Base-by-base conservation (phyloP, 805 yeast genomes). In the Priceomyces melissophilus region DNA sequence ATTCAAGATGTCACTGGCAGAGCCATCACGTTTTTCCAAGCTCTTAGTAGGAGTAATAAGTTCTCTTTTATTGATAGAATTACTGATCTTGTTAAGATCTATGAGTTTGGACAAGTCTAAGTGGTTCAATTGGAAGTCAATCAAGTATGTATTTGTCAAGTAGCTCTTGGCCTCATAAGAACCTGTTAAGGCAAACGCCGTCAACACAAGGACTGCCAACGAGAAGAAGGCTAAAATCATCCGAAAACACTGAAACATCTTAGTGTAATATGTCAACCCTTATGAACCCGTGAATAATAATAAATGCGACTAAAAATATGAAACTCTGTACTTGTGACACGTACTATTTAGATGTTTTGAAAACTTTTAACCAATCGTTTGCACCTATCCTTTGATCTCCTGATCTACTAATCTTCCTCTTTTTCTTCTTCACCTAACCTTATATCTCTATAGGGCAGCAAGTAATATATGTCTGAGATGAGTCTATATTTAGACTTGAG, bases 181-280 rank as follows among this genome's bases (percentile, higher is more conserved):
- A 3, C 74, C 72, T 6, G 63, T 55, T 12, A 69, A 32, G 2
- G 71, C 69, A 55, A 68, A 67, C 2, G 55, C 48, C 11, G 68
- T 50, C 11, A 69, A 53, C 14, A 68, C 39, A 1, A 60, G 48
- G 6, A 58, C 48, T 7, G 62, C 67, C 7, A 65, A 32, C 14
- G 73, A 57, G 29, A 67, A 51, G 17, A 68, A 39, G 8, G 68
- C 49, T 35, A 67, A 54, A 10, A 64, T 33, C 14, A 60, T 42
- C 36, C 75, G 51, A 44, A 68, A 65, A 30, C 65, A 38, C 43
- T 56, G 62, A 35, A 63, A 61, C 58, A 62, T 58, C 13, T 13
- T 35, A n/a, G n/a, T n/a, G n/a, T n/a, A n/a, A n/a, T 20, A 20
- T 20, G 25, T 20, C 25, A 20, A 20, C 25, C 25, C 25, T 20